These are phyloP conservation scores for Penicillium angulare DNA, from an alignment of 495 filamentous ascomycete genomes.

Conservation along the genomic window DNA sequence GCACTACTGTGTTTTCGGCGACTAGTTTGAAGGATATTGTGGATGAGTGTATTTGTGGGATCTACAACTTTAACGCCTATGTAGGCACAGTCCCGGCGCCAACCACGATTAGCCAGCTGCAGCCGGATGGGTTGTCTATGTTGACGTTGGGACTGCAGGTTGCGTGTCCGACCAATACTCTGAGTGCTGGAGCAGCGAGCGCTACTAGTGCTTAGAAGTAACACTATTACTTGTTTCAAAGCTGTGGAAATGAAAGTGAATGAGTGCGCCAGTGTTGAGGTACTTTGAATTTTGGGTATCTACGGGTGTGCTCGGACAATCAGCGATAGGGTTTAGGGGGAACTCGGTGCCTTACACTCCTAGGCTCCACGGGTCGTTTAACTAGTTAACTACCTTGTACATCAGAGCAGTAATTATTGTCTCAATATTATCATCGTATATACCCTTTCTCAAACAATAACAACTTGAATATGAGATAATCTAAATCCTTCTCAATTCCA, in stretches of 20 bases:
- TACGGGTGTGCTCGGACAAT: too few species aligned
- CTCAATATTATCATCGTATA: neutral
- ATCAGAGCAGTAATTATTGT: neutral
- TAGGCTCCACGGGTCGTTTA: too few species aligned
- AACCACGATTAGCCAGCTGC: conserved; percentile 28
- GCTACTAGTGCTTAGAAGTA: conserved; percentile 1
- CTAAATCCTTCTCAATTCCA: too few species aligned
- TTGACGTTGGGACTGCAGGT: conserved; percentile 31
- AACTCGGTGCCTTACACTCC: too few species aligned
- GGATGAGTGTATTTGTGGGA: conserved; percentile 52
- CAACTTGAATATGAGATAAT: too few species aligned
- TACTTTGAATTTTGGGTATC: too few species aligned
- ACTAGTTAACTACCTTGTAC: too few species aligned
- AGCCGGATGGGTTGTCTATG: conserved; percentile 25
- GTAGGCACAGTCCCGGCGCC: conserved; percentile 36
- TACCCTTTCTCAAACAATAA: too few species aligned
- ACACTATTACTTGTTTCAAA: too few species aligned
- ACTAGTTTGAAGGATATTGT: conserved; percentile 53
- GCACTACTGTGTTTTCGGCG: conserved; percentile 47
- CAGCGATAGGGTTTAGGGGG: too few species aligned
- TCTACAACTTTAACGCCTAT: conserved; percentile 66
- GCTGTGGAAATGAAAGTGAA: neutral
- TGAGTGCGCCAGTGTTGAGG: neutral
- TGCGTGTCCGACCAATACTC: conserved; percentile 31
- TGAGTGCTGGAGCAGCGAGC: conserved; percentile 11